Conservation (phyloP, 129 eudicot genomes). For the Lactuca saligna region DNA sequence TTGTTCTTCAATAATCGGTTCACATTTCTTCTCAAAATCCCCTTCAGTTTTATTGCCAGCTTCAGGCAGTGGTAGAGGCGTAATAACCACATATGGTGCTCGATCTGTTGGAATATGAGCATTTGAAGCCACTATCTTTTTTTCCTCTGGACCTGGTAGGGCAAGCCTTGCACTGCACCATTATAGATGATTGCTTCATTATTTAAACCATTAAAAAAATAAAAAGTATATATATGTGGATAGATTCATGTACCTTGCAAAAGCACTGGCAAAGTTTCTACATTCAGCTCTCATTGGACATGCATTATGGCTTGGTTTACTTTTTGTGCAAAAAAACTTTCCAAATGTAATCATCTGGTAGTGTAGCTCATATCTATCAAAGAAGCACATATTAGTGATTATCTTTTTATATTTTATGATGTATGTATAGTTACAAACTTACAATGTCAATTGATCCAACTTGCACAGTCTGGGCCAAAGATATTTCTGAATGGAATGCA, state of each 20-base stretch:
- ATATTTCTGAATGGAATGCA: slow-evolving; percentile 84
- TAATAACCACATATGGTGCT: slow-evolving; percentile 26
- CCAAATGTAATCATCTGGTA: slow-evolving; percentile 98
- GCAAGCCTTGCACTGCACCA: slow-evolving; percentile 84
- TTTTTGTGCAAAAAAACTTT: slow-evolving; percentile 98
- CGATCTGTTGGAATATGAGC: slow-evolving; percentile 27
- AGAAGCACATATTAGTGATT: slow-evolving; percentile 29
- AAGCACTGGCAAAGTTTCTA: slow-evolving; percentile 96
- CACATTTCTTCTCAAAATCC: slow-evolving; percentile 25
- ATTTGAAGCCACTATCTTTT: slow-evolving; percentile 46
- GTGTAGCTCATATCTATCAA: slow-evolving; percentile 88
- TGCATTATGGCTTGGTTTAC: slow-evolving; percentile 88
- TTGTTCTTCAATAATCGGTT: slow-evolving; percentile 82
- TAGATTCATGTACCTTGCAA: slow-evolving; percentile 68
- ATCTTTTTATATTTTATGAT: background rate
- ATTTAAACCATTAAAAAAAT: too few species aligned
- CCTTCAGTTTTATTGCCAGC: slow-evolving; percentile 25
- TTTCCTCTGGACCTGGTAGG: slow-evolving; percentile 93
- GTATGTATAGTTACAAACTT: slow-evolving; percentile 19
- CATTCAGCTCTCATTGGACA: slow-evolving; percentile 97
- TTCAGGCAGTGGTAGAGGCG: slow-evolving; percentile 43
- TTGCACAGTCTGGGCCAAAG: slow-evolving; percentile 97
- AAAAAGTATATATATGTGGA: background rate
- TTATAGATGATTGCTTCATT: background rate
- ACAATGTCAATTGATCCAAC: slow-evolving; percentile 91